Evolutionary conservation across 441 rosid genomes (phyloP).

Genomic region (Arabidopsis hybrid): DNA sequence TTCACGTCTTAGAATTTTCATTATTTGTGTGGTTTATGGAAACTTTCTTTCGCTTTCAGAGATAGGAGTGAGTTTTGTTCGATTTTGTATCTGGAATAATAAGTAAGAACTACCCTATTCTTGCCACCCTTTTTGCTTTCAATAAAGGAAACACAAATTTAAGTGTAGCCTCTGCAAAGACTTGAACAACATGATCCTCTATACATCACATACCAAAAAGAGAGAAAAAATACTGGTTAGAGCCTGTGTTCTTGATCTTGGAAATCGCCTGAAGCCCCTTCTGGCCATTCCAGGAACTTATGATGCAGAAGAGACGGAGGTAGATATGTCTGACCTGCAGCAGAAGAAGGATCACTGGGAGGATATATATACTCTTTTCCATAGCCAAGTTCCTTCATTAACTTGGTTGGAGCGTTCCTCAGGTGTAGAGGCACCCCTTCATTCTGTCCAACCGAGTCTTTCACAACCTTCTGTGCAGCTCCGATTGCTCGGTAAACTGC

Average conservation of each 20-base stretch:
- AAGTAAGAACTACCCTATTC: background rate
- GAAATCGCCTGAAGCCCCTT: conserved; percentile 21
- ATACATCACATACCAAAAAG: background rate
- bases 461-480: conserved; percentile 70
- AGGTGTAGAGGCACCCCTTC: conserved; percentile 88
- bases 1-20: conserved; percentile 27
- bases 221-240: background rate
- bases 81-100: conserved; percentile 25
- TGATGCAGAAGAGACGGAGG: conserved; percentile 68
- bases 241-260: conserved; percentile 31
- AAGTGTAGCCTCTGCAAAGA: background rate
- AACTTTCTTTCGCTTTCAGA: conserved; percentile 8
- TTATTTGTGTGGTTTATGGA: conserved; percentile 2
- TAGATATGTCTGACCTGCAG: conserved; percentile 58
- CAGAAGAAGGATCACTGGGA: conserved; percentile 62
- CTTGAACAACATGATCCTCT: background rate
- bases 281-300: conserved; percentile 83
- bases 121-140: background rate
- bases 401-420: conserved; percentile 82
- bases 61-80: background rate
- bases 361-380: conserved; percentile 82
- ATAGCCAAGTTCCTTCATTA: conserved; percentile 82
- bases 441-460: conserved; percentile 76
- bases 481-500: conserved; percentile 70
- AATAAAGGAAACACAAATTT: conserved; percentile 13